Evolutionary conservation across 1,139 yeast genomes (phyloP).

Genomic region (Blastobotrys apis): DNA sequence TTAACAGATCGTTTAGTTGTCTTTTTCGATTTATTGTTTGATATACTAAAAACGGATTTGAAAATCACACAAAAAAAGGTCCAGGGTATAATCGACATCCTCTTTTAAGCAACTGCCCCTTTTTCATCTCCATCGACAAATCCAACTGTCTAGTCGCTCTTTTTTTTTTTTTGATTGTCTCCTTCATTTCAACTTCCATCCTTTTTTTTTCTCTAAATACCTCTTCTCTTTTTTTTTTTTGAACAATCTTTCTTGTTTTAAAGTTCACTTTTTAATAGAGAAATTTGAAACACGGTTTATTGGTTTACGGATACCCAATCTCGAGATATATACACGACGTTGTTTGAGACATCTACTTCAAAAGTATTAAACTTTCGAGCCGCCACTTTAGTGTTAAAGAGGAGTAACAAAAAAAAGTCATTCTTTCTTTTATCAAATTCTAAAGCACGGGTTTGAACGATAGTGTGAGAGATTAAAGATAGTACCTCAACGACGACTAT

Average conservation of each 20-base stretch:
- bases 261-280: too few relatives aligned
- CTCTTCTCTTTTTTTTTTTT: neutral
- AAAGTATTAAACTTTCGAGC: neutral
- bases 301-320: neutral
- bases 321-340: neutral
- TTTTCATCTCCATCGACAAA: constrained; percentile 4
- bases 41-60: too few relatives aligned
- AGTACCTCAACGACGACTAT: too few relatives aligned
- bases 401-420: neutral
- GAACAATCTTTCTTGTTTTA: neutral
- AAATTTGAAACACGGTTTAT: constrained; percentile 11
- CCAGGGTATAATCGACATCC: too few relatives aligned
- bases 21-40: too few relatives aligned
- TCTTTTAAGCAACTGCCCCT: neutral
- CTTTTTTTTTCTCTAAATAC: neutral
- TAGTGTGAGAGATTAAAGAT: too few relatives aligned
- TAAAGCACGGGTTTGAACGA: too few relatives aligned
- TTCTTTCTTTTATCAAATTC: neutral
- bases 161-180: constrained; percentile 2
- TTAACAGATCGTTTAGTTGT: too few relatives aligned
- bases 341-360: constrained; percentile 9
- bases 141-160: constrained; percentile 15
- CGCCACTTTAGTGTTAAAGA: too few relatives aligned
- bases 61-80: too few relatives aligned
- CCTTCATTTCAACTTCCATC: neutral